phyloP scores from a whole-genome alignment of 176 grass and related monocot genomes.

The Triticum turgidum region DNA sequence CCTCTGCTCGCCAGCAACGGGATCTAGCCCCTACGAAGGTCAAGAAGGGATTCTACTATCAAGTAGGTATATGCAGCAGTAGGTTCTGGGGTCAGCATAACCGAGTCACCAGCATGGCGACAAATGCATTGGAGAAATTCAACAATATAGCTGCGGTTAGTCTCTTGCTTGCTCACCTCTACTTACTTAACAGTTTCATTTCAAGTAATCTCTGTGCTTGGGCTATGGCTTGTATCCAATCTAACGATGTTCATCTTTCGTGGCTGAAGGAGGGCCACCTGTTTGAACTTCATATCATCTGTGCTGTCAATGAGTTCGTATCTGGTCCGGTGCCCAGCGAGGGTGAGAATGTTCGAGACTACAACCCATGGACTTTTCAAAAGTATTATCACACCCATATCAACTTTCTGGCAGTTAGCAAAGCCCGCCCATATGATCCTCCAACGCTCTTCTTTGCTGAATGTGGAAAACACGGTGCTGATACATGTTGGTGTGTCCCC shows the following conservation, averaged over 20 bases:
- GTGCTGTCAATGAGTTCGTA: constrained; percentile 11
- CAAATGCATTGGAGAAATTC: constrained; percentile 5
- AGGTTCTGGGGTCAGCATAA: background rate
- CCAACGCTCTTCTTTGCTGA: constrained; percentile 21
- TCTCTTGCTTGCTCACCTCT: background rate
- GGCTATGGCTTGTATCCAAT: background rate
- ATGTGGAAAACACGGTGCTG: background rate
- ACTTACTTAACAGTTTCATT: background rate
- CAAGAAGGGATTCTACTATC: background rate
- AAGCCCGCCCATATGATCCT: background rate
- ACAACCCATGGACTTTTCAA: background rate
- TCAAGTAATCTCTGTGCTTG: background rate
- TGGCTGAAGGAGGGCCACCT: background rate
- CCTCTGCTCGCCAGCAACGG: background rate
- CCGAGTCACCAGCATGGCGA: background rate
- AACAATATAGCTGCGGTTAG: background rate
- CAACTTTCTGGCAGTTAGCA: background rate
- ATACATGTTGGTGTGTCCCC: constrained; percentile 6
- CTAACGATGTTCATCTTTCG: background rate
- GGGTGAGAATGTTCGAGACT: background rate
- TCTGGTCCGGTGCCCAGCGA: background rate
- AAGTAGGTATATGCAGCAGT: background rate
- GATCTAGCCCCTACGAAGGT: background rate
- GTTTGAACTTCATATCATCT: constrained; percentile 1
- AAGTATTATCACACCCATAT: constrained; percentile 3